These are phyloP conservation scores for Chytriomyces hyalinus DNA, from an alignment of 192 early-diverging fungal genomes.

Conservation along the genomic window DNA sequence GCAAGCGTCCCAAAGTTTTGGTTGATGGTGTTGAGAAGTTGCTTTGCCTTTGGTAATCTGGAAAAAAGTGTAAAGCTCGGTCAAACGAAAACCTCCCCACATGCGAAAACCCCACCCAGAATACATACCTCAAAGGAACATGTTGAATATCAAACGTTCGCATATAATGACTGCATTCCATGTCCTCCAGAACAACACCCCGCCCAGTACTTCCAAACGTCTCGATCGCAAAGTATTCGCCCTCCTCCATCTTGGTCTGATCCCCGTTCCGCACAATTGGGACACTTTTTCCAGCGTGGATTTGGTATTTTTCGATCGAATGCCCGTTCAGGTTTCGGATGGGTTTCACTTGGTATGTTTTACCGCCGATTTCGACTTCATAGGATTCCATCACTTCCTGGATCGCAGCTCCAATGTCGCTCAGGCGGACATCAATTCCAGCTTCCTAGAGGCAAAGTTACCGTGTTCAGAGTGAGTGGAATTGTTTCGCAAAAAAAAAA, in stretches of 20 bases:
- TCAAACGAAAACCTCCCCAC: constrained; percentile 6
- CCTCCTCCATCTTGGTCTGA: constrained; percentile 95
- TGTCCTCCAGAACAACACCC: constrained; percentile 87
- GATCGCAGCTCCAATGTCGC: constrained; percentile 93
- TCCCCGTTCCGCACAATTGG: constrained; percentile 91
- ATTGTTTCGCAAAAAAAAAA: not conserved
- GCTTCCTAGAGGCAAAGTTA: constrained; percentile 60
- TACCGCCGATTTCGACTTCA: constrained; percentile 93
- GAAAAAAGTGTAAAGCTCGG: not conserved
- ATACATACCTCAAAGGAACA: constrained; percentile 67
- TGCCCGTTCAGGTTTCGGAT: constrained; percentile 98
- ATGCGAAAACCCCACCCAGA: not conserved
- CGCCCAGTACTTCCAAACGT: constrained; percentile 96
- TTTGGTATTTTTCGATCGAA: constrained; percentile 87
- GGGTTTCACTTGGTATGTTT: constrained; percentile 89
- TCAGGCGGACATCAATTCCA: constrained; percentile 95
- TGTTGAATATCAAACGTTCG: constrained; percentile 63
- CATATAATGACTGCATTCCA: constrained; percentile 91
- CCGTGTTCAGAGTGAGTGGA: not conserved
- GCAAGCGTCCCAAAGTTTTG: constrained; percentile 92
- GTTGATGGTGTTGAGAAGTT: constrained; percentile 78
- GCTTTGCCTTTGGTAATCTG: constrained; percentile 75
- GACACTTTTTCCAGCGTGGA: constrained; percentile 93
- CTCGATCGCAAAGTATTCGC: constrained; percentile 94
- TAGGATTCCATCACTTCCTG: constrained; percentile 99